A percentile compares a stretch with the other conserved stretches of the same genome.
phyloP scores from a whole-genome alignment of 2,329 filamentous ascomycete genomes.

The Cercospora beticola region DNA sequence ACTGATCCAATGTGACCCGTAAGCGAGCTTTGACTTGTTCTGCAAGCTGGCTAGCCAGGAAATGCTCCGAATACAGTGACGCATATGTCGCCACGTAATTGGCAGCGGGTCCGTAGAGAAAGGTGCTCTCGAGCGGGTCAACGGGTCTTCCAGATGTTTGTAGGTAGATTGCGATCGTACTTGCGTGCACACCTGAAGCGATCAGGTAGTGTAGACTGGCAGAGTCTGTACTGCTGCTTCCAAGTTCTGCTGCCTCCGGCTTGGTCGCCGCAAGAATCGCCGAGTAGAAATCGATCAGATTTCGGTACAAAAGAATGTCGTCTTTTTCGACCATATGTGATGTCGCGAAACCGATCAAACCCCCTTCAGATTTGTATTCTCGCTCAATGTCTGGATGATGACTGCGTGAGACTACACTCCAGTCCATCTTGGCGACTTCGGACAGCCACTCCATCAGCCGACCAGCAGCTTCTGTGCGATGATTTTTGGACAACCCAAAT shows the following conservation, averaged over 20 bases:
- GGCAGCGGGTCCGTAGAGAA: conserved; percentile 56
- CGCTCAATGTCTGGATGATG: conserved; percentile 55
- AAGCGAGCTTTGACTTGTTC: conserved; percentile 51
- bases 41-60: conserved; percentile 49
- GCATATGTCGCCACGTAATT: conserved; percentile 60
- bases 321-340: conserved; percentile 57
- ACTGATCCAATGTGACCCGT: conserved; percentile 46
- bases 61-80: conserved; percentile 55
- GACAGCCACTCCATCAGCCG: conserved; percentile 60
- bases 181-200: conserved; percentile 51
- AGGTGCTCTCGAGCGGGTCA: conserved; percentile 54
- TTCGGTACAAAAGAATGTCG: conserved; percentile 62
- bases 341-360: conserved; percentile 56
- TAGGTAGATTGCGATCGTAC: conserved; percentile 52
- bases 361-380: conserved; percentile 38
- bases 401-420: conserved; percentile 52
- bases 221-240: conserved; percentile 17
- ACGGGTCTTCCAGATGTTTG: conserved; percentile 47
- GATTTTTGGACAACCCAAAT: conserved; percentile 48
- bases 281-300: conserved; percentile 57
- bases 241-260: neutral
- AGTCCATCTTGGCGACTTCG: conserved; percentile 55
- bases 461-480: conserved; percentile 61
- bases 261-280: conserved; percentile 45
- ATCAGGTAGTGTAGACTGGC: conserved; percentile 54